Conservation (phyloP, 805 yeast species). For the Suhomyces xylopsoci region DNA sequence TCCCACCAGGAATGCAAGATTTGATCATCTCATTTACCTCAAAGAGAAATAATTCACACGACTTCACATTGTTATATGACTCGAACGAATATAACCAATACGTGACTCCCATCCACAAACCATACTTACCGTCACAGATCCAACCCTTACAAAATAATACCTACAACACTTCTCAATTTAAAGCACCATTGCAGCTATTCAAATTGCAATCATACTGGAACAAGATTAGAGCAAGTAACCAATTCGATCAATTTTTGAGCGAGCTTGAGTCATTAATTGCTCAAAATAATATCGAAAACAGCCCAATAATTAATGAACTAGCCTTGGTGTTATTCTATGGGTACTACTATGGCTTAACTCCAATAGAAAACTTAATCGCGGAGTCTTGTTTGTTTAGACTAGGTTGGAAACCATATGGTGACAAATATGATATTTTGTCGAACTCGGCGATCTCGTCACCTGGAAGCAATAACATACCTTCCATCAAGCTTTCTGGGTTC, state of each 20-base stretch:
- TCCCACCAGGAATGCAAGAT: conserved; percentile 45
- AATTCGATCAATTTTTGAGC: conserved; percentile 30
- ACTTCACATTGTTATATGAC: conserved; percentile 22
- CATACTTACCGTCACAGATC: conserved; percentile 29
- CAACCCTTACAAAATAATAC: conserved; percentile 7
- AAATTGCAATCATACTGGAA: conserved; percentile 42
- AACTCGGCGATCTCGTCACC: neutral
- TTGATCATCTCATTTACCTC: conserved; percentile 38
- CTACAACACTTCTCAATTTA: conserved; percentile 12
- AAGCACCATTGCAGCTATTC: conserved; percentile 33
- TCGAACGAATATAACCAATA: conserved; percentile 21
- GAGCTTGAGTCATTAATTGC: conserved; percentile 26
- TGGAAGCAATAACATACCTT: neutral
- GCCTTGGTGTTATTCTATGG: conserved; percentile 42
- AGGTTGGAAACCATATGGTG: conserved; percentile 43
- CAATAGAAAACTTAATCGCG: conserved; percentile 42
- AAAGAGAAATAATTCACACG: conserved; percentile 23
- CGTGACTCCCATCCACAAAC: conserved; percentile 29
- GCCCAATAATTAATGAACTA: conserved; percentile 29
- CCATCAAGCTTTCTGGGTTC: neutral
- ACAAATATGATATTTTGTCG: conserved; percentile 9
- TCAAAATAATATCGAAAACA: conserved; percentile 21
- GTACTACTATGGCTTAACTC: conserved; percentile 40
- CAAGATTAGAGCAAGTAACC: conserved; percentile 31
- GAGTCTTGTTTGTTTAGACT: conserved; percentile 36